A percentile compares a stretch with the other conserved stretches of the same genome.
Evolutionary conservation across 2,329 filamentous ascomycete genomes (phyloP).

Genomic region (Botrytis tulipae): DNA sequence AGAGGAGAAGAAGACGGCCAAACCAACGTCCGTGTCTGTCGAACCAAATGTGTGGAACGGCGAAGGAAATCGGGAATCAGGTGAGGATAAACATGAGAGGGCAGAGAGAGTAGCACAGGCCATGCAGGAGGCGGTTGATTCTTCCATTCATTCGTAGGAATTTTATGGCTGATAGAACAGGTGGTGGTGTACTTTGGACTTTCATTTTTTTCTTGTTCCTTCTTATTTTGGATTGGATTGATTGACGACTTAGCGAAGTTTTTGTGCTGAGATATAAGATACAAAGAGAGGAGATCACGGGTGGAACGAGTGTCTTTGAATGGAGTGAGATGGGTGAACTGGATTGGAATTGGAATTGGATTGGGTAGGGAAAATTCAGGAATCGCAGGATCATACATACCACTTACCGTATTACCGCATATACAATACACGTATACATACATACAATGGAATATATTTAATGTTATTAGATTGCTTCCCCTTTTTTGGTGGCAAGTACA

Average conservation of each 20-base stretch:
- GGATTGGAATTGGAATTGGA: neutral
- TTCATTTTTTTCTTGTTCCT: neutral
- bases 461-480: neutral
- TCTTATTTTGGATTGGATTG: conserved; percentile 4
- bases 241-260: neutral
- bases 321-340: neutral
- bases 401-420: conserved; percentile 1
- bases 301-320: neutral
- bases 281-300: neutral
- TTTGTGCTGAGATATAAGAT: neutral
- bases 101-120: conserved; percentile 16
- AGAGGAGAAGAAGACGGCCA: conserved; percentile 4
- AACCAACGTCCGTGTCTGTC: neutral
- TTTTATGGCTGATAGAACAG: neutral
- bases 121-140: conserved; percentile 15
- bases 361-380: neutral
- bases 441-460: conserved; percentile 13
- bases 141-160: conserved; percentile 16
- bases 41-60: conserved; percentile 6
- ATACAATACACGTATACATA: conserved; percentile 6
- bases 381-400: neutral
- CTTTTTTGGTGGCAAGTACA: neutral
- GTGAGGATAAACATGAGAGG: conserved; percentile 7
- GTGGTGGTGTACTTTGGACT: neutral
- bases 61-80: neutral